phyloP scores from a whole-genome alignment of 78 protist species.

The Cavenderia fasciculata region DNA sequence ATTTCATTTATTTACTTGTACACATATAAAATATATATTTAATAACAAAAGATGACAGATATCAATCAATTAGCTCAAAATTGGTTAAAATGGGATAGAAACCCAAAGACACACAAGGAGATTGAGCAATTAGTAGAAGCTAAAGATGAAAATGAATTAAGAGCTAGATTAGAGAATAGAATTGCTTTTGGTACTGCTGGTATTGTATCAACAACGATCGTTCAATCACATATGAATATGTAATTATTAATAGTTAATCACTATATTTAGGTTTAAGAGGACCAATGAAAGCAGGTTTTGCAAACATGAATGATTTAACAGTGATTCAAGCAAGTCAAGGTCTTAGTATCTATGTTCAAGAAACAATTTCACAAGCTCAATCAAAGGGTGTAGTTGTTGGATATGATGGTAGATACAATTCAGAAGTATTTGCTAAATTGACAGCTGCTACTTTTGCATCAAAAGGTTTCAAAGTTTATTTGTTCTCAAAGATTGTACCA shows the following conservation, averaged over 20 bases:
- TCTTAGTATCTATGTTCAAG: conserved; percentile 18
- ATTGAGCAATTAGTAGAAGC: conserved; percentile 23
- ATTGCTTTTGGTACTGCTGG: conserved; percentile 89
- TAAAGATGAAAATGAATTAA: conserved; percentile 49
- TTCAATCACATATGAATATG: neutral
- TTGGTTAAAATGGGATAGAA: conserved; percentile 76
- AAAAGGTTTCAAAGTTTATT: conserved; percentile 78
- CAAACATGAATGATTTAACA: conserved; percentile 95
- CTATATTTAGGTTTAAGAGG: conserved; percentile 91
- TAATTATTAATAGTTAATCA: neutral
- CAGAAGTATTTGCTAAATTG: conserved; percentile 84
- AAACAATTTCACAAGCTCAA: conserved; percentile 3
- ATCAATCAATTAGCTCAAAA: conserved; percentile 13
- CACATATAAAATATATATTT: too few relatives aligned
- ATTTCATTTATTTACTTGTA: too few relatives aligned
- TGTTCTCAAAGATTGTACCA: conserved; percentile 73
- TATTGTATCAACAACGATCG: neutral
- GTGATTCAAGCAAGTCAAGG: conserved; percentile 95
- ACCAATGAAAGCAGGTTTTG: conserved; percentile 94
- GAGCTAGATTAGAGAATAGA: conserved; percentile 41
- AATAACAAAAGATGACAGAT: neutral
- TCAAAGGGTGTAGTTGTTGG: conserved; percentile 74
- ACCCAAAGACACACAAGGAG: conserved; percentile 12
- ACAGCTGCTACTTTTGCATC: conserved; percentile 87
- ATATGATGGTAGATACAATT: conserved; percentile 93